Evolutionary conservation across 1,284 basidiomycete species (phyloP), one percentile per base, ranked within the genome.

Genomic region (Acaromyces ingoldii): DNA sequence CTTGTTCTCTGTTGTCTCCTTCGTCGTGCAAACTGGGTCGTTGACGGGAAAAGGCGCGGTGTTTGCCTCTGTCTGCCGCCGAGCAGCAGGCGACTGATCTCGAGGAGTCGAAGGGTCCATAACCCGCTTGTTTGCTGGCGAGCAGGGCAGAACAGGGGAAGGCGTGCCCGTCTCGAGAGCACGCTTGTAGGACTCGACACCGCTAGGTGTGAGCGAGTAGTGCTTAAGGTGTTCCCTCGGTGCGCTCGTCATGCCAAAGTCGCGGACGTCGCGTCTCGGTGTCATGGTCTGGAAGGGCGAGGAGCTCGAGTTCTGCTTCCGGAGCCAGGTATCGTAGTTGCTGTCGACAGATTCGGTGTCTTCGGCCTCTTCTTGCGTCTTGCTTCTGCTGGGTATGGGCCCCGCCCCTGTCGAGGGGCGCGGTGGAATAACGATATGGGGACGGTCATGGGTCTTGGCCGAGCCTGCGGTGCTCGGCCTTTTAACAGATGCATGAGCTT

Each of bases 151-250:
- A 5, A 19, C 9, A 5, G 19, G 5, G 21, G n/a, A 17, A 10
- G 31, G 31, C 10, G 31, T 10, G 31, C 17, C 10, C 10, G 31
- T 10, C 10, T 10, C 10, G 31, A 34, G 17, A n/a, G 31, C 31
- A 34, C 10, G 31, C 10, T 10, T 34, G 31, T 34, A n/a, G 31
- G 31, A 10, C 36, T 30, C 26, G 3, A 28, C 25, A 28, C 22
- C 42, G 3, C 4, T 21, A 26, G 48, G 41, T 17, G 31, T 28
- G 21, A 49, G 38, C 15, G 30, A 15, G 34, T 19, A 44, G 34
- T 70, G 67, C 30, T 60, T 57, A 1, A 70, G 53, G 42, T 70
- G 67, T 52, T 70, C 65, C 17, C 58, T 51, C 13, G 67, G 66
- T 3, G 67, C 55, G 0, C 59, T 57, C n/a, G 58, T 56, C 66